Percentiles rank a stretch among this genome's conserved stretches.
Conservation (phyloP, 2,329 filamentous ascomycete genomes). For the Fusarium sp. region DNA sequence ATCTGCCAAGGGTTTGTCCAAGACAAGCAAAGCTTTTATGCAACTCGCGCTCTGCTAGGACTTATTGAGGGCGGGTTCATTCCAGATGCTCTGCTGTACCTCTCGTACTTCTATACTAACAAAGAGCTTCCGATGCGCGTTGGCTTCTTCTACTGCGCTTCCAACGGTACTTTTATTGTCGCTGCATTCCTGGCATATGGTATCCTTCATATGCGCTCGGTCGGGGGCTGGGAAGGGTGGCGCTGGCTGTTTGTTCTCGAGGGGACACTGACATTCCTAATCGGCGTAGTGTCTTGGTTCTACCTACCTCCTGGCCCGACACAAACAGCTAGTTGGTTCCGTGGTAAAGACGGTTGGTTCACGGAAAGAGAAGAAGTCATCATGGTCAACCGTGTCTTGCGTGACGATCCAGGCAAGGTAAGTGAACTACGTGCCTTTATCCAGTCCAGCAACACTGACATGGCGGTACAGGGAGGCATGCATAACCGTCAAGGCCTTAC, state of each 20-base stretch:
- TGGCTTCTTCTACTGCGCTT: constrained; percentile 70
- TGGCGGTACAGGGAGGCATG: constrained; percentile 57
- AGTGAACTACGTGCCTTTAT: accelerated
- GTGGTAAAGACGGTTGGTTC: constrained; percentile 63
- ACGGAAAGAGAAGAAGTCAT: constrained; percentile 59
- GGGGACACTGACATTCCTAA: constrained; percentile 43
- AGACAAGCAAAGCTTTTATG: constrained; percentile 43
- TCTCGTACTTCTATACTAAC: constrained; percentile 72
- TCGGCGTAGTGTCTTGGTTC: constrained; percentile 33
- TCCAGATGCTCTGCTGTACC: constrained; percentile 58
- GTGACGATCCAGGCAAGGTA: constrained; percentile 62
- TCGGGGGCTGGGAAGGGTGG: constrained; percentile 62
- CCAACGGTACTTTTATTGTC: neutral
- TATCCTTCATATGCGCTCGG: constrained; percentile 61
- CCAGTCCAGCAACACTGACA: neutral
- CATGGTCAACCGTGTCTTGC: constrained; percentile 62
- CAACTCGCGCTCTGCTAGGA: constrained; percentile 53
- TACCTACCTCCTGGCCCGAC: constrained; percentile 37
- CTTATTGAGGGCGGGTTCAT: constrained; percentile 22
- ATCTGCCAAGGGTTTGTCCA: constrained; percentile 45
- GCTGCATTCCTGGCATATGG: constrained; percentile 49
- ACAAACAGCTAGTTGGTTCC: constrained; percentile 63
- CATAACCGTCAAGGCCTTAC: constrained; percentile 65
- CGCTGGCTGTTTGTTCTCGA: constrained; percentile 61
- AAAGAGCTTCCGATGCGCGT: constrained; percentile 64